Base-by-base conservation (phyloP, 768 basidiomycete species). In the Pleurotus giganteus region DNA sequence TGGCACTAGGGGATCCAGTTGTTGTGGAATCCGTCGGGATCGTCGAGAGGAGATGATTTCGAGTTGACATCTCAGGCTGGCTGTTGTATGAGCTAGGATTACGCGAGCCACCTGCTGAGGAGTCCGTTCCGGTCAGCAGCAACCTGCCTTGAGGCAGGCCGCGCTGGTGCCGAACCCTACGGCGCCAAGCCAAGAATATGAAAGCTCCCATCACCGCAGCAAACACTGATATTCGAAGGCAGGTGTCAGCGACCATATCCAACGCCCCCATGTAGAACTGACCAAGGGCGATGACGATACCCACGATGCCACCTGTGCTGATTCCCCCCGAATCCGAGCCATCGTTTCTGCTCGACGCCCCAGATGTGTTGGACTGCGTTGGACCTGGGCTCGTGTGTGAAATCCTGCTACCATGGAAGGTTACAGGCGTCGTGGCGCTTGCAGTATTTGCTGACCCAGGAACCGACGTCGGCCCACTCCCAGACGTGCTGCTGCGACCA, bases 261-360 rank as follows among this genome's bases (percentile, higher is more conserved):
- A 34, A 21, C 26, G 13, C 31, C 19, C 32, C 26, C 31, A 50
- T 24, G 28, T 12, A 42, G 24, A n/a, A 58, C 60, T 31, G 46
- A 61, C 63, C 24, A 12, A 60, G 29, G 26, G 57, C 63, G 28
- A 62, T 32, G 34, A 58, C 58, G 26, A 65, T 49, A 12, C 63
- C 63, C 15, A 55, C 56, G 11, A 63, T 65, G n/a, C 58, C 60
- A 28, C 62, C 63, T 12, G 43, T 55, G 32, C 60, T 54, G 15
- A 63, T 24, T 13, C 61, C 60, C 12, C 55, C 15, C 5, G 49
- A 50, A 8, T 36, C n/a, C 7, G 54, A 19, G n/a, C 32, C 23
- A 23, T 31, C 23, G 17, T 21, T 47, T 27, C 45, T 23, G 17
- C 36, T 31, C 36, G 28, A 50, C 2, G 47, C 49, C 12, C 29